Percentiles rank a stretch among this genome's conserved stretches.
These are phyloP conservation scores for Stellera chamaejasme DNA, from an alignment of 345 rosid species.

Conservation along the genomic window DNA sequence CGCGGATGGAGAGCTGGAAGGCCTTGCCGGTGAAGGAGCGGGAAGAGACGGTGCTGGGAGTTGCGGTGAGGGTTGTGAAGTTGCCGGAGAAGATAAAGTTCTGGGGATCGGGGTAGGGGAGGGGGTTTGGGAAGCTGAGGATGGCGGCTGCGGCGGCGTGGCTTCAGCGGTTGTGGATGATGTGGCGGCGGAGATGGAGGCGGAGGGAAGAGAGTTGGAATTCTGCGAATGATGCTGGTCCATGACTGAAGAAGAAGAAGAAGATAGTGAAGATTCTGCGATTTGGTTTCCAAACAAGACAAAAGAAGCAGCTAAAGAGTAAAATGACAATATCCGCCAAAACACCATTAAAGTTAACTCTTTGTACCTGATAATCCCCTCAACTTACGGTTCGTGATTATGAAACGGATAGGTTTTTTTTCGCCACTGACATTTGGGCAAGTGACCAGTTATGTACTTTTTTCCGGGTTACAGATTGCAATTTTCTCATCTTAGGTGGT, in stretches of 20 bases:
- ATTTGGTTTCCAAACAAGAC: not conserved
- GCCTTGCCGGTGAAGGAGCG: conserved; percentile 22
- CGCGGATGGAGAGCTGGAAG: conserved; percentile 15
- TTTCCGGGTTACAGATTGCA: too few species aligned
- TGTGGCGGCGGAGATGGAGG: conserved; percentile 1
- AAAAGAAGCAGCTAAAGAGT: not conserved
- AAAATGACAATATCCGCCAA: not conserved
- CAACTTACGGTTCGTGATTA: too few species aligned
- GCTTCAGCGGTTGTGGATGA: conserved; percentile 12
- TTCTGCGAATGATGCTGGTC: conserved; percentile 3
- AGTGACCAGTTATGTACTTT: too few species aligned
- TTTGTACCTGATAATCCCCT: too few species aligned
- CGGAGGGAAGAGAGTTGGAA: conserved; percentile 6
- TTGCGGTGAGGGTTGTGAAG: conserved; percentile 24
- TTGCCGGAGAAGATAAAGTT: conserved; percentile 24
- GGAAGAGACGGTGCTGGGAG: conserved; percentile 15
- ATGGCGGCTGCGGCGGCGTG: conserved; percentile 19
- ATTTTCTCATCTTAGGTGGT: too few species aligned
- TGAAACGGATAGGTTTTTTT: too few species aligned
- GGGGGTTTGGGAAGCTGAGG: conserved; percentile 26
- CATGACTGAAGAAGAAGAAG: not conserved
- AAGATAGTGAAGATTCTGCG: too few species aligned
- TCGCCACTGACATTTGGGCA: too few species aligned
- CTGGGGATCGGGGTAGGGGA: conserved; percentile 16
- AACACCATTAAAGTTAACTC: not conserved